Conservation (phyloP, 1,284 basidiomycete genomes). For the Ustilago nuda region DNA sequence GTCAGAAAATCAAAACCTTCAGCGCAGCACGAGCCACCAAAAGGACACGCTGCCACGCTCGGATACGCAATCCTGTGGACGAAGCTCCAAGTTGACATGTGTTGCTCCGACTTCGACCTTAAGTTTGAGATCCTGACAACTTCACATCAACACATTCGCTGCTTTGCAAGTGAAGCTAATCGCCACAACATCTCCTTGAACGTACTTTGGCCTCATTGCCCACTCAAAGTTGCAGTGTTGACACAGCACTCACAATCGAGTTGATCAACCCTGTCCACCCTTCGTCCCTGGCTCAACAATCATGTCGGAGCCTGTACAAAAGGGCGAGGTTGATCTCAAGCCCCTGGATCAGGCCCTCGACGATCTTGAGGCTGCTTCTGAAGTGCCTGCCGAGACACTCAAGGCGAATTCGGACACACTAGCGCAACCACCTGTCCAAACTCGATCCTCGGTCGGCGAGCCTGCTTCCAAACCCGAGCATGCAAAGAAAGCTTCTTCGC, state of each 20-base stretch:
- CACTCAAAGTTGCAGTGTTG: background rate
- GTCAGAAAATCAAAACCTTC: constrained; percentile 5
- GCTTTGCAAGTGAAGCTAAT: background rate
- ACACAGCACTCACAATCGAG: background rate
- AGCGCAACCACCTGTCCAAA: constrained; percentile 32
- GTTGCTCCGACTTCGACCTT: constrained; percentile 5
- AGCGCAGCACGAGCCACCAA: constrained; percentile 25
- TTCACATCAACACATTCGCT: background rate
- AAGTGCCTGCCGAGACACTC: constrained; percentile 29
- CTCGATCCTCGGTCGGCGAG: constrained; percentile 19
- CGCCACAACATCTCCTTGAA: background rate
- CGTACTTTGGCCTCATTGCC: background rate
- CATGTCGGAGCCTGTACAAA: constrained; percentile 51
- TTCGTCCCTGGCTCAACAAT: background rate
- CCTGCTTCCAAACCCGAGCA: constrained; percentile 13
- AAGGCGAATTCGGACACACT: constrained; percentile 37
- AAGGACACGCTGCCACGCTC: constrained; percentile 20
- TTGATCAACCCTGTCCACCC: background rate
- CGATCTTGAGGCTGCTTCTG: constrained; percentile 36
- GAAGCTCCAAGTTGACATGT: background rate
- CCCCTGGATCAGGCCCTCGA: constrained; percentile 43
- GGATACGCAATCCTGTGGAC: background rate
- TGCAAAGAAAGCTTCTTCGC: constrained; percentile 30
- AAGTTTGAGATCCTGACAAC: background rate
- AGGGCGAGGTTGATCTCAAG: constrained; percentile 47